Percentiles rank a stretch among this genome's conserved stretches.
These are phyloP conservation scores for Globisporangium paddicum DNA, from an alignment of 352 stramenopile genomes.

Conservation along the genomic window DNA sequence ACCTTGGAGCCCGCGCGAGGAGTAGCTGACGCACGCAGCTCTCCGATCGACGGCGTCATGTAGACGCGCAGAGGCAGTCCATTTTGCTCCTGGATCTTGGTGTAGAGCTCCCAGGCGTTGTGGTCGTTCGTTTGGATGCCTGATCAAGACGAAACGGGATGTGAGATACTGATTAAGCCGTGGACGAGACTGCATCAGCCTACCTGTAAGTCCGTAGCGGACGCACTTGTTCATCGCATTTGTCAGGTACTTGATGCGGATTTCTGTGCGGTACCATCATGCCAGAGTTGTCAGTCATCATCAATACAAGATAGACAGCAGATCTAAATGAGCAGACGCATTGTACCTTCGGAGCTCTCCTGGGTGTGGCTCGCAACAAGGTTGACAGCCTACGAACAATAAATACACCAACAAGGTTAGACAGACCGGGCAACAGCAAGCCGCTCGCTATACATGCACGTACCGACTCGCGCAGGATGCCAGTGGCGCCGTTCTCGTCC, in stretches of 20 bases:
- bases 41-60: conserved; percentile 65
- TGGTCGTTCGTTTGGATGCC: conserved; percentile 86
- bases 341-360: conserved; percentile 60
- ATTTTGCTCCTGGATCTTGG: conserved; percentile 49
- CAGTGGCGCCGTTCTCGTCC: conserved; percentile 55
- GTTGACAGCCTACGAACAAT: conserved; percentile 46
- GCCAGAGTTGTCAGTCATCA: neutral
- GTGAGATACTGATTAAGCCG: conserved; percentile 1
- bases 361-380: conserved; percentile 69
- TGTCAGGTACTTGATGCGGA: conserved; percentile 56
- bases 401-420: too few relatives aligned
- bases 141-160: conserved; percentile 5
- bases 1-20: conserved; percentile 33
- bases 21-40: conserved; percentile 41
- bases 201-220: conserved; percentile 69
- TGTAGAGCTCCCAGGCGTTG: conserved; percentile 76
- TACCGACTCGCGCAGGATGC: conserved; percentile 69
- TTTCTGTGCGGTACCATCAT: conserved; percentile 21
- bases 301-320: neutral
- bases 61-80: conserved; percentile 74
- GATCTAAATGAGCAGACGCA: too few relatives aligned
- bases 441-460: neutral
- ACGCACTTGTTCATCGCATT: conserved; percentile 62
- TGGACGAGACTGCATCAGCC: neutral
- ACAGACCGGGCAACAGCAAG: too few relatives aligned